Conservation (phyloP, 306 rosid species). For the Gastrolobium bilobum region DNA sequence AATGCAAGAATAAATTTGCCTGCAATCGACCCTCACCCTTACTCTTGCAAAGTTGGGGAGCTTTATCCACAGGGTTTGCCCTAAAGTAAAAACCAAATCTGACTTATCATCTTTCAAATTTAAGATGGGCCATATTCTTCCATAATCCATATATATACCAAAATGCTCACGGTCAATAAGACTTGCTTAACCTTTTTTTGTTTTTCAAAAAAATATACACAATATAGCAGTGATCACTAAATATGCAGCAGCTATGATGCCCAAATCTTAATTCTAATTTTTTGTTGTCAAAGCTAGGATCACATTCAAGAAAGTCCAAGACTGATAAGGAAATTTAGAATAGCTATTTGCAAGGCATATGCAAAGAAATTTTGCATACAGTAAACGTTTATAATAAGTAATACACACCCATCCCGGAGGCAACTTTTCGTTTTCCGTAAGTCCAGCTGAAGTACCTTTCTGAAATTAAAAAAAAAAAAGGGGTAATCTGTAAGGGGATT, state of each 20-base stretch:
- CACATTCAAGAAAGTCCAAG: neutral
- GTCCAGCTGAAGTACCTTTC: conserved; percentile 64
- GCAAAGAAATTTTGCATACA: conserved; percentile 31
- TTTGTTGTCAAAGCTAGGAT: neutral
- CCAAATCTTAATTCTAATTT: conserved; percentile 21
- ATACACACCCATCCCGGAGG: conserved; percentile 88
- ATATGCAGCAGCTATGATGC: conserved; percentile 18
- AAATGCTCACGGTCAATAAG: neutral
- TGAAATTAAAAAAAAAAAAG: conserved; percentile 57
- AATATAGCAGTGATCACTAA: conserved; percentile 28
- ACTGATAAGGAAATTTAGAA: conserved; percentile 21
- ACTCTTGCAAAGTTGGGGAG: no score
- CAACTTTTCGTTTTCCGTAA: conserved; percentile 57
- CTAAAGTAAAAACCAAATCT: conserved; percentile 22
- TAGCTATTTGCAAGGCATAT: conserved; percentile 10
- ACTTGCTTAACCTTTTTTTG: neutral
- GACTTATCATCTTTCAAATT: conserved; percentile 13
- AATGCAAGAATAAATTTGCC: no score
- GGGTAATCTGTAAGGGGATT: conserved; percentile 40
- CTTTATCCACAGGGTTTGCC: no score
- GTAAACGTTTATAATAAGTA: conserved; percentile 35
- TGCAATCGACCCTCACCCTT: no score
- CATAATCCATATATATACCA: conserved; percentile 15
- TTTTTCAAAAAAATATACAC: conserved; percentile 16
- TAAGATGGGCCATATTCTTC: conserved; percentile 29